These are phyloP conservation scores for Beauveria bassiana DNA, from an alignment of 2,329 filamentous ascomycete species.

Conservation along the genomic window DNA sequence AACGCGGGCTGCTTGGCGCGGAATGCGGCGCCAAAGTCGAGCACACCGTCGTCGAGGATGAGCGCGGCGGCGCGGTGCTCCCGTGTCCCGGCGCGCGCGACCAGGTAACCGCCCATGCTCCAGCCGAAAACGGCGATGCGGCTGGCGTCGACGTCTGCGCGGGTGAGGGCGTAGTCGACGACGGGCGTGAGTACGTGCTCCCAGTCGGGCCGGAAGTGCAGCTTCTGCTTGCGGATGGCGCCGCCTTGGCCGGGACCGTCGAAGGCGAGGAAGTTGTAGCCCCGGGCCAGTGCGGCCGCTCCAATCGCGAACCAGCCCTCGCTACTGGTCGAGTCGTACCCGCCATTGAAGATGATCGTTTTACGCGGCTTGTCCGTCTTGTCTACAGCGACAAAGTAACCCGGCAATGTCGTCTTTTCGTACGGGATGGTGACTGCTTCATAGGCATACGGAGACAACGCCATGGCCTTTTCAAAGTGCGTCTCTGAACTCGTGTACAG, in stretches of 20 bases:
- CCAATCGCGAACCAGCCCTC: constrained; percentile 7
- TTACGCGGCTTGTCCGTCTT: not conserved
- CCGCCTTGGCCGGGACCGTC: constrained; percentile 4
- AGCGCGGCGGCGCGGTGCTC: not conserved
- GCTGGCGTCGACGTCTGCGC: not conserved
- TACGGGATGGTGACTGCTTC: not conserved
- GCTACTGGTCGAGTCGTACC: constrained; percentile 4
- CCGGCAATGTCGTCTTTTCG: constrained; percentile 1
- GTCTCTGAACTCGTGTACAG: not conserved
- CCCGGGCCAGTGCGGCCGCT: not conserved
- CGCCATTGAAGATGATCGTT: constrained; percentile 2
- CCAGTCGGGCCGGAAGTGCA: constrained; percentile 6
- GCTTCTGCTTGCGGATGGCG: not conserved
- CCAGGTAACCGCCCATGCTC: constrained; percentile 9
- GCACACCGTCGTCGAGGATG: constrained; percentile 4
- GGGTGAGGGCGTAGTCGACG: not conserved
- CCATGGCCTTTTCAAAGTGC: constrained; percentile 1
- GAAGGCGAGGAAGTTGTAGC: constrained; percentile 7
- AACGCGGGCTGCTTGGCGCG: not conserved
- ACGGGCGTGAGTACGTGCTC: constrained; percentile 1
- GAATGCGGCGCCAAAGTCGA: constrained; percentile 1
- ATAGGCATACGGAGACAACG: not conserved
- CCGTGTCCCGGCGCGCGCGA: not conserved
- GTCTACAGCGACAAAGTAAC: not conserved
- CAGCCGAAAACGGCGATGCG: not conserved